Evolutionary conservation across 768 basidiomycete genomes (phyloP).

Genomic region (Trametes punicea): DNA sequence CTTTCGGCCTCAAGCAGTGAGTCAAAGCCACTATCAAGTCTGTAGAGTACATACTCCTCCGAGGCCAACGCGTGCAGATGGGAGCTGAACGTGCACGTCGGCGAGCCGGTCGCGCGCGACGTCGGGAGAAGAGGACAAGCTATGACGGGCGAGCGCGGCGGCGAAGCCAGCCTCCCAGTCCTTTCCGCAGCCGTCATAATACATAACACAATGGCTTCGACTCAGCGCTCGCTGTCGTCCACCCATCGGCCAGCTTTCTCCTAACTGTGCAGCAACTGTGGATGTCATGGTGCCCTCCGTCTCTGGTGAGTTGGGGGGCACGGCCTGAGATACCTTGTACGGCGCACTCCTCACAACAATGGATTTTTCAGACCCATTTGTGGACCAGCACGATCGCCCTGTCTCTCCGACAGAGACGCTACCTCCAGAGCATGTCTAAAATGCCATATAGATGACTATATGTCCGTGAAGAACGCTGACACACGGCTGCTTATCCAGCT

Average conservation of each 20-base stretch:
- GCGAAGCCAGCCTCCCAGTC: not conserved
- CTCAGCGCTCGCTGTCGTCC: not conserved
- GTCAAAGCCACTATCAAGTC: no score
- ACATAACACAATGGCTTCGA: not conserved
- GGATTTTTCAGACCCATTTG: conserved; percentile 10
- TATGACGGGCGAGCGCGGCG: not conserved
- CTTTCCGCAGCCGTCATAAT: not conserved
- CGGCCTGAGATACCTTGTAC: not conserved
- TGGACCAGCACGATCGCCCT: conserved; percentile 3
- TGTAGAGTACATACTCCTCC: no score
- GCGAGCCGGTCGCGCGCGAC: not conserved
- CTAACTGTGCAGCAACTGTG: not conserved
- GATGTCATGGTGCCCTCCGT: not conserved
- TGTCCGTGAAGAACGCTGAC: not conserved
- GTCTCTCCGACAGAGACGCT: conserved; percentile 12
- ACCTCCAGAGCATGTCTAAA: conserved; percentile 7
- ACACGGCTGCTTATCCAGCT: not conserved
- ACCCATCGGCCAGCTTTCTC: no score
- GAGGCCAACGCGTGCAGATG: not conserved
- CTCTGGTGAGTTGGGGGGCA: not conserved
- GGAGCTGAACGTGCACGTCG: not conserved
- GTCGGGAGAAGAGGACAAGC: not conserved
- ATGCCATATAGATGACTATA: no score
- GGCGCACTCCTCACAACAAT: not conserved
- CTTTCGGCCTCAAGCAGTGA: no score